Evolutionary conservation across 768 basidiomycete species (phyloP), one percentile per base, ranked within the genome.

Genomic region (Boletus tylopilopsis): DNA sequence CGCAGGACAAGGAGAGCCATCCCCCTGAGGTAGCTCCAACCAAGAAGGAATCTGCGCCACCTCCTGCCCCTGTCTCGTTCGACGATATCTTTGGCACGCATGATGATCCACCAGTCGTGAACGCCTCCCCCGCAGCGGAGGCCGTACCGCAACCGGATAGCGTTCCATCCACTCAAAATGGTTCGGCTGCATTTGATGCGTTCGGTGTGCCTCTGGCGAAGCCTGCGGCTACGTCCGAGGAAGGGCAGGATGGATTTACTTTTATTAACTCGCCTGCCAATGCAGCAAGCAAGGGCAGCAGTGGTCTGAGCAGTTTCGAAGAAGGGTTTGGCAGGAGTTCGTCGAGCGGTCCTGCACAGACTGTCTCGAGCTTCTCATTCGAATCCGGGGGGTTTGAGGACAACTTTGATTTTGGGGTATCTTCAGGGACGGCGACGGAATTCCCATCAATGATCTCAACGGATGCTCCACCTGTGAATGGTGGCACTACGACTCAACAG

Each of bases 291-390:
- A 51, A 47, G 39, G 51, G 36, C 23, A 57, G 51, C 21, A 67
- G 50, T 18, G 69, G 61, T 18, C 54, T 84, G 2, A 81, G 74
- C 54, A 87, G 80, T 43, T 88, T 90, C 56, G 88, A 91, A 59
- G 87, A 89, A 61, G 83, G 85, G 1, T 74, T 91, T 61, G 78
- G 81, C 16, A 81, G 77, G 53, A 68, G 80, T 19, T 67, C 80
- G 0, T 62, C 64, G 27, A 70, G 66, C 32, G 60, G 67, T 9
- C 59, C 78, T 11, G 54, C 73, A 6, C 57, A 67, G 32, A 53
- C 62, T 1, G 43, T 39, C 6, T 65, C 70, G 7, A 61, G 68
- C 21, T 81, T 88, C 56, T 75, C 81, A 4, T 90, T 91, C 47
- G 86, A 85, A 46, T 72, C 79, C n/a, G n/a, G n/a, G 38, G 79